These are phyloP conservation scores for Nothomitra cinnamomea DNA, from an alignment of 2,329 filamentous ascomycete genomes.

Conservation along the genomic window DNA sequence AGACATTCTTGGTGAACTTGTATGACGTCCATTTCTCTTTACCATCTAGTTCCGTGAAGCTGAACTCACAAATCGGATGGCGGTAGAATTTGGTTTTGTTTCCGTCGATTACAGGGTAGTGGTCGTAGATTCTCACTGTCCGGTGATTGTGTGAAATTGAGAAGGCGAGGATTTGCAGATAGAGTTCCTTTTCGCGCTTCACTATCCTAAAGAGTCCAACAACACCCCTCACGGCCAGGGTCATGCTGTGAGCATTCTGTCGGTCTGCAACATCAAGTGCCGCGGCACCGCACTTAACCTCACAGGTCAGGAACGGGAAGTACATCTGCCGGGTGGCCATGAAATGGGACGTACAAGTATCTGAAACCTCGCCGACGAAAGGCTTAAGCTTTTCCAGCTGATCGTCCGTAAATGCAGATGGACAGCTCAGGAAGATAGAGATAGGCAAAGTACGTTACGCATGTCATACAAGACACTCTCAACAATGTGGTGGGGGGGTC, in stretches of 20 bases:
- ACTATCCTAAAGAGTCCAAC: conserved; percentile 24
- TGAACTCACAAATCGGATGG: conserved; percentile 21
- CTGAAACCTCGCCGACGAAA: conserved; percentile 21
- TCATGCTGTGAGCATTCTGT: conserved; percentile 18
- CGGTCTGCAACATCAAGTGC: conserved; percentile 16
- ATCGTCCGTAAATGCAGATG: conserved; percentile 20
- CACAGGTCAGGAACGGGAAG: conserved; percentile 18
- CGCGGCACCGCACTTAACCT: conserved; percentile 6
- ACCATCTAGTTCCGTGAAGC: conserved; percentile 18
- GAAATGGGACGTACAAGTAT: conserved; percentile 22
- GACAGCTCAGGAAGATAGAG: too few species aligned
- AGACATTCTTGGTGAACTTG: conserved; percentile 22
- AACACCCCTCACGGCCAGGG: conserved; percentile 20
- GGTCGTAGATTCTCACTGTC: conserved; percentile 23
- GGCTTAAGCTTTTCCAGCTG: conserved; percentile 21
- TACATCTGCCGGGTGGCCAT: conserved; percentile 30
- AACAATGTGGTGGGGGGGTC: too few species aligned
- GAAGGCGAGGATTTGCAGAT: conserved; percentile 28
- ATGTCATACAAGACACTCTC: too few species aligned
- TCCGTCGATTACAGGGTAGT: conserved; percentile 23
- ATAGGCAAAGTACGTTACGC: too few species aligned
- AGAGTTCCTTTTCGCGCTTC: conserved; percentile 20
- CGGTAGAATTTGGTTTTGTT: conserved; percentile 22
- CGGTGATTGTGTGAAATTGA: conserved; percentile 24
- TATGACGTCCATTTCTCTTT: conserved; percentile 23